These are phyloP conservation scores for Chamaenerion angustifolium DNA, from an alignment of 345 rosid species.

Conservation along the genomic window DNA sequence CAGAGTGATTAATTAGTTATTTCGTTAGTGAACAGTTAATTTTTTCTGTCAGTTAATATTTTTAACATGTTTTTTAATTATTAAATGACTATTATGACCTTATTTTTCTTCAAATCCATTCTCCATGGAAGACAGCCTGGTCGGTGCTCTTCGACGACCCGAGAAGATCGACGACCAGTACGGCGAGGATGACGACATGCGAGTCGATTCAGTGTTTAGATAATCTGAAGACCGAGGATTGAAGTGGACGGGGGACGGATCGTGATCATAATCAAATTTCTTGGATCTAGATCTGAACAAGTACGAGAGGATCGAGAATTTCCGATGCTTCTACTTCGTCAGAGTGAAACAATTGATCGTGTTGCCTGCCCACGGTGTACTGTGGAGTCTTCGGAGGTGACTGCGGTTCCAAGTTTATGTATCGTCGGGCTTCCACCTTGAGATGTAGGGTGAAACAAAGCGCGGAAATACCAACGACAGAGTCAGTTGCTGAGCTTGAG, in stretches of 20 bases:
- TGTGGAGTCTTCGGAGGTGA: slow-evolving; percentile 29
- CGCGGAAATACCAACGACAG: slow-evolving; percentile 57
- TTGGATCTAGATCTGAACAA: slow-evolving; percentile 69
- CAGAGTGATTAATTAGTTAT: too few relatives aligned
- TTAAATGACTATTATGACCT: too few relatives aligned
- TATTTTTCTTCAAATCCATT: too few relatives aligned
- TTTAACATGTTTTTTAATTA: too few relatives aligned
- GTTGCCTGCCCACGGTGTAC: slow-evolving; percentile 63
- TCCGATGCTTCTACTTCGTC: slow-evolving; percentile 22
- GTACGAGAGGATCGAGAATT: slow-evolving; percentile 31
- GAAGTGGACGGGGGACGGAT: neutral
- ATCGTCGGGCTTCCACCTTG: slow-evolving; percentile 51
- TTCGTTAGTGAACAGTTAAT: too few relatives aligned
- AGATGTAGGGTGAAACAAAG: slow-evolving; percentile 67
- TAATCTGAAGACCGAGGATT: slow-evolving; percentile 8
- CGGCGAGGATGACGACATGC: slow-evolving; percentile 23
- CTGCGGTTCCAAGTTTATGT: slow-evolving; percentile 1
- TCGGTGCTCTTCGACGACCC: slow-evolving; percentile 33
- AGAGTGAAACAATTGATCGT: slow-evolving; percentile 12
- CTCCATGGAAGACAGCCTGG: slow-evolving; percentile 16
- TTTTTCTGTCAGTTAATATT: too few relatives aligned
- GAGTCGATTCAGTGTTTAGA: slow-evolving; percentile 11
- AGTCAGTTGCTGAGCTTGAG: slow-evolving; percentile 10
- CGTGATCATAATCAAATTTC: slow-evolving; percentile 5
- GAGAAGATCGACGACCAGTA: slow-evolving; percentile 47